Evolutionary conservation across 306 rosid species (phyloP), one percentile per base, ranked within the genome.

Genomic region (Myrica gale): DNA sequence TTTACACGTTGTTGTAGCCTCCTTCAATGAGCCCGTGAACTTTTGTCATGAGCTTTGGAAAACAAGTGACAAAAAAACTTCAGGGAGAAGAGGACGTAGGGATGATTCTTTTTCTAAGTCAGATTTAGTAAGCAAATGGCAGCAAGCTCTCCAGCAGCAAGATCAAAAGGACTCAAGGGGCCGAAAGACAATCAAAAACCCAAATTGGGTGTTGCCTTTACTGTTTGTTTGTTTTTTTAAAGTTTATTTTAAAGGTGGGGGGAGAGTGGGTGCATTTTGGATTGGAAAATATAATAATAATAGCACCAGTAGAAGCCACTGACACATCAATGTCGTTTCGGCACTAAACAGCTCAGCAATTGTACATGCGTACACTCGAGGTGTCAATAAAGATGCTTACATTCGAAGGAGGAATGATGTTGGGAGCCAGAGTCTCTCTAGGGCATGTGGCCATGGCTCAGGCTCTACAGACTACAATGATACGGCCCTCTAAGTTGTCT

Each of bases 391-490:
- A 42, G 70, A 39, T 76, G 79, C 79, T 66, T 66, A 23, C 72
- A 51, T 39, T 52, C 2, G 47, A 66, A 76, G 46, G 43, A n/a
- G 79, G 79, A 76, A 76, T 76, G 48, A 67, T 75, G 67, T 44
- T 5, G 21, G 37, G 26, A 57, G 37, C 37, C 21, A 57, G 46
- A 8, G 11, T 4, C 39, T 58, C 65, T 58, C 13, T 23, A 58
- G 39, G 23, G 65, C 65, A 58, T 10, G 65, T 23, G 39, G 65
- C 37, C 21, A 58, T 58, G 65, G 65, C 23, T 21, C 4, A 20
- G 9, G 65, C 5, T 37, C 15, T 7, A 10, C 43, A n/a, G 12
- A 11, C 39, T 32, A 61, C 42, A 0, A 13, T 32, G 9, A 61
- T 32, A 61, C 12, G 44, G n/a, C 68, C 19, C 17, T 26, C 7